Evolutionary conservation across 148 eudicot genomes (phyloP).

Genomic region (Pharnaceum exiguum): DNA sequence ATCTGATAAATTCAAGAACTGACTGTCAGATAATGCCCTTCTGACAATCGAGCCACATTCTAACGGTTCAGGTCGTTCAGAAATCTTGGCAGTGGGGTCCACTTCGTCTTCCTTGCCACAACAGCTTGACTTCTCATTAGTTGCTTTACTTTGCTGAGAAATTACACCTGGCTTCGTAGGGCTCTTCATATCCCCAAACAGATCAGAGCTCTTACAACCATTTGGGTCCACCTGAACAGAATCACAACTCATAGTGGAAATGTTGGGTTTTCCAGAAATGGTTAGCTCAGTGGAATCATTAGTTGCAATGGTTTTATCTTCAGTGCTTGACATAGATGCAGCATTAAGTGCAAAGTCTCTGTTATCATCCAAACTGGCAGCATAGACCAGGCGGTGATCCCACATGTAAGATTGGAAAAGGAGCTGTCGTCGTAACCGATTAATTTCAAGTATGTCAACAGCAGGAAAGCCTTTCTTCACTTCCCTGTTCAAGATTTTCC

Average conservation of each 20-base stretch:
- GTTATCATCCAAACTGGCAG: slow-evolving; percentile 43
- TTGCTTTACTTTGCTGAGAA: slow-evolving; percentile 22
- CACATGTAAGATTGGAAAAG: slow-evolving; percentile 82
- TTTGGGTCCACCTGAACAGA: slow-evolving; percentile 30
- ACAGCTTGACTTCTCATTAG: slow-evolving; percentile 19
- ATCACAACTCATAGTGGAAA: slow-evolving; percentile 25
- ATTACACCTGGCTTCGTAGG: slow-evolving; percentile 19
- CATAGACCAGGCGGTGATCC: slow-evolving; percentile 79
- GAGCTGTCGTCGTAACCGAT: slow-evolving; percentile 71
- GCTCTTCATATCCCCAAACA: slow-evolving; percentile 13
- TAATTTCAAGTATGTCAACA: slow-evolving; percentile 79
- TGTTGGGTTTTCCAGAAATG: slow-evolving; percentile 19
- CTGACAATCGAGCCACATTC: slow-evolving; percentile 36
- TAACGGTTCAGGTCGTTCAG: slow-evolving; percentile 31
- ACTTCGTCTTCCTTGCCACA: slow-evolving; percentile 24
- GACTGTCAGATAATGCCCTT: slow-evolving; percentile 65
- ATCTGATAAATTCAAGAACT: slow-evolving; percentile 57
- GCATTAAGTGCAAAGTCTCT: slow-evolving; percentile 8
- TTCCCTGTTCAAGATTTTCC: slow-evolving; percentile 44
- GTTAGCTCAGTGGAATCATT: slow-evolving; percentile 22
- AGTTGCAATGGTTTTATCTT: slow-evolving; percentile 24
- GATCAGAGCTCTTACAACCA: slow-evolving; percentile 19
- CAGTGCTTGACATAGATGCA: slow-evolving; percentile 17
- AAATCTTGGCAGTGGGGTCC: slow-evolving; percentile 17
- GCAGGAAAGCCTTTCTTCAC: slow-evolving; percentile 48